Base-by-base conservation (phyloP, 2,329 filamentous ascomycete genomes). In the Neoarthrinium moseri region DNA sequence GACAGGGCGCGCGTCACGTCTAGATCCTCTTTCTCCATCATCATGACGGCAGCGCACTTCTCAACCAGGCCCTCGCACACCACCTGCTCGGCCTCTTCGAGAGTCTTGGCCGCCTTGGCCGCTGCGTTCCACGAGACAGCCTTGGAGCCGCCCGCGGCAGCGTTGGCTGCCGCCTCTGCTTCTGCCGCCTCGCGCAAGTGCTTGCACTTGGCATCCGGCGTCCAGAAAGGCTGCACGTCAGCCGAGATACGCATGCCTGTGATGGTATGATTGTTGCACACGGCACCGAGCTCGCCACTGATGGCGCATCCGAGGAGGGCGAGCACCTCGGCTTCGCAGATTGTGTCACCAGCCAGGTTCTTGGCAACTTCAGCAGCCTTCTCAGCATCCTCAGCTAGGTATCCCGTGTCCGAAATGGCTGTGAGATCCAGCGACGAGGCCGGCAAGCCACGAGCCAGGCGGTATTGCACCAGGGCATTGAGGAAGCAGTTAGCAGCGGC, bases 311-410 rank as follows among this genome's bases (percentile, higher is more conserved):
- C 71, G 1, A 82, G 63, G 0, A 83, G 66, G 0, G 77, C 77
- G 1, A 80, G 61, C 0, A 82, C 75, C 58, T 83, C 78, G 6
- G 70, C 69, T 54, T 76, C 72, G 52, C 68, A 72, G 52, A 83
- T 72, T 7, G 64, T 66, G 51, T 78, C 69, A 37, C 75, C 72
- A 5, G 68, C 69, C 1, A 77, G 62, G 24, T 75, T 77, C 52
- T 73, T 73, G 32, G 77, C 73, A 0, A 74, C 72, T 49, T 75
- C 68, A 2, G 65, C 65, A 4, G 66, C 66, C 34, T 66, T 69
- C 39, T 65, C 67, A 0, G 64, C 62, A 46, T 74, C 72, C 47
- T 75, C 70, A 2, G 74, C 73, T 2, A 79, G 60, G 54, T 77
- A 78, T 3, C 75, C 75, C 1, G 73, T 68, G 48, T 72, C 74